Base-by-base conservation (phyloP, 2,329 filamentous ascomycete species). In the Chaetomiaceae sp. region DNA sequence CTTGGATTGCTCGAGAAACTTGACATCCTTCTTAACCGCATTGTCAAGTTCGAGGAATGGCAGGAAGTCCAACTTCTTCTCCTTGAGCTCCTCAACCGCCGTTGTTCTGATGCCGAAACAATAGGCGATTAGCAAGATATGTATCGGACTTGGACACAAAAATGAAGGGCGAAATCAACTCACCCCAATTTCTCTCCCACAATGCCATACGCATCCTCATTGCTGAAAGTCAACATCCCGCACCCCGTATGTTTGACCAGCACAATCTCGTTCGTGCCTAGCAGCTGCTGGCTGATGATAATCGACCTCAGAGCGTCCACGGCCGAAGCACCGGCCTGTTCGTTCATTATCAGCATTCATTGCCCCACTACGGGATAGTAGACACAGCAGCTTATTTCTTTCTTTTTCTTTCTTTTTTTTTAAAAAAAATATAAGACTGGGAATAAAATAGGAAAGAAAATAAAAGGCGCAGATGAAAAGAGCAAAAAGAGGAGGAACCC, bases 231-330 rank as follows among this genome's bases (percentile, higher is more conserved):
- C 52, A 87, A 69, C 86, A 89, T 89, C n/a, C 86, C 86, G 63
- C 86, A 90, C 7, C 80, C 82, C 1, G 84, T 88, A 58, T 89
- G 85, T 72, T 90, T 89, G 62, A 91, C 75, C 21, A 91, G 66
- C 16, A 91, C 68, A 45, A 94, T 84, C 67, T 92, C 88, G 1
- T 78, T 75, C 0, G 89, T 94, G 8, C 85, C 87, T 0, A 94
- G 78, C 7, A 92, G 75, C 66, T 92, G 87, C 70, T 94, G 77
- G 0, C 86, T 90, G 63, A 94, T 89, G 56, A 92, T 69, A 51
- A 94, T 78, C 18, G 82, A 88, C 46, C 89, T 84, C 7, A 91
- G 75, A 0, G 84, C 86, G 52, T 92, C 88, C 33, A 75, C 71
- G 1, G 81, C 84, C 14, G 78, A 82, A 1, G 75, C 87, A 2